These are phyloP conservation scores for Wickerhamiella slavikovae DNA, from an alignment of 805 yeast species.

Conservation along the genomic window DNA sequence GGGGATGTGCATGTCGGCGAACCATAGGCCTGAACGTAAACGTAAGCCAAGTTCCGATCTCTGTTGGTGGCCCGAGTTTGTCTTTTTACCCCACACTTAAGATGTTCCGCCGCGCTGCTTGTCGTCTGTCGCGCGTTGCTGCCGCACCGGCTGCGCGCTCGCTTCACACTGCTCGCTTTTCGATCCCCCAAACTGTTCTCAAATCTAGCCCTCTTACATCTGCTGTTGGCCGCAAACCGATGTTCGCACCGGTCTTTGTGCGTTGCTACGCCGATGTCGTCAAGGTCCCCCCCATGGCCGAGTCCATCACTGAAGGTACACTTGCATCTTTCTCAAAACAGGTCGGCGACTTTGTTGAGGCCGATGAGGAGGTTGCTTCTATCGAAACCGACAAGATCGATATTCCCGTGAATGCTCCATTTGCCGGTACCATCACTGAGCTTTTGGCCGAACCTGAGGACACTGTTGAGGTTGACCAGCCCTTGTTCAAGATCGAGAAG, in stretches of 20 bases:
- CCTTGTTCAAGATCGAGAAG: slow-evolving; percentile 66
- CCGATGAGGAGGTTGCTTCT: slow-evolving; percentile 84
- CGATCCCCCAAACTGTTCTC: background rate
- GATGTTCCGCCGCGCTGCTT: no score
- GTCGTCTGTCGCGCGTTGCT: no score
- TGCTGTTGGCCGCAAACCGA: background rate
- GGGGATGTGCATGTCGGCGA: no score
- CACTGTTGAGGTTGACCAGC: slow-evolving; percentile 93
- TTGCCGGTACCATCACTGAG: slow-evolving; percentile 75
- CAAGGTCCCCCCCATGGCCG: slow-evolving; percentile 97
- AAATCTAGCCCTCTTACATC: background rate
- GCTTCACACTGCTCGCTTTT: no score
- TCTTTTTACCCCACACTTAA: no score
- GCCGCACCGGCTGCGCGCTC: no score
- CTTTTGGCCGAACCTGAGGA: slow-evolving; percentile 68
- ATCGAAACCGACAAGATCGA: slow-evolving; percentile 98
- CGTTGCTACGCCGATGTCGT: slow-evolving; percentile 26
- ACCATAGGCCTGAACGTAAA: no score
- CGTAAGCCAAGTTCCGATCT: no score
- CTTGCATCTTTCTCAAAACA: slow-evolving; percentile 35
- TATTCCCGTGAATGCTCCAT: slow-evolving; percentile 89
- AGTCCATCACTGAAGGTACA: slow-evolving; percentile 93
- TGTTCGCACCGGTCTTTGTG: no score
- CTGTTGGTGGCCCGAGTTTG: no score
- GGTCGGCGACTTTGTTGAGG: slow-evolving; percentile 73